Conservation (phyloP, 345 rosid species). For the Salix exigua region DNA sequence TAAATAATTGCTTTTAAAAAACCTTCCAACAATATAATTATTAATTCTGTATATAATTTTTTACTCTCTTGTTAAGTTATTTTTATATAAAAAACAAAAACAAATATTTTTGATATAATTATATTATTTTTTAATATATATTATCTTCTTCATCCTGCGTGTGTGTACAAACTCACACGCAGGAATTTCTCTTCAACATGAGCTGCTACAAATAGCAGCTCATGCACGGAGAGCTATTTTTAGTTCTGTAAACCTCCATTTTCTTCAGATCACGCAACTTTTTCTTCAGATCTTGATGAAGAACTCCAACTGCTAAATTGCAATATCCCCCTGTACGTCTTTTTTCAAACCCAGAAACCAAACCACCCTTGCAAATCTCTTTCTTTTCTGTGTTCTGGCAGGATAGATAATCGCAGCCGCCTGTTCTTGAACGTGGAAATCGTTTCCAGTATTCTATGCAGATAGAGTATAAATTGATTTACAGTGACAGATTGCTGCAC, state of each 20-base stretch:
- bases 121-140: no score
- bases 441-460: not conserved
- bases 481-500: not conserved
- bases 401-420: not conserved
- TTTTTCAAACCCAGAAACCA: not conserved
- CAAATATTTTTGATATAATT: no score
- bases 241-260: not conserved
- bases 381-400: not conserved
- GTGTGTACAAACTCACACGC: no score
- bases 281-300: not conserved
- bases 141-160: no score
- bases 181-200: no score
- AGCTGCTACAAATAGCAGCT: no score
- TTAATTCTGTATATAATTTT: no score
- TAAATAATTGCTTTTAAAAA: no score
- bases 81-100: no score
- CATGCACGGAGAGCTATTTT: no score
- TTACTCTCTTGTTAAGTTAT: no score
- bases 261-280: not conserved
- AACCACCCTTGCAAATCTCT: not conserved
- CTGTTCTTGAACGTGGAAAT: not conserved
- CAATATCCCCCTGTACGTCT: not conserved
- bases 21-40: no score
- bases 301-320: not conserved
- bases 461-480: not conserved